Conservation (phyloP, 257 asterid genomes). For the Primulina tabacum region DNA sequence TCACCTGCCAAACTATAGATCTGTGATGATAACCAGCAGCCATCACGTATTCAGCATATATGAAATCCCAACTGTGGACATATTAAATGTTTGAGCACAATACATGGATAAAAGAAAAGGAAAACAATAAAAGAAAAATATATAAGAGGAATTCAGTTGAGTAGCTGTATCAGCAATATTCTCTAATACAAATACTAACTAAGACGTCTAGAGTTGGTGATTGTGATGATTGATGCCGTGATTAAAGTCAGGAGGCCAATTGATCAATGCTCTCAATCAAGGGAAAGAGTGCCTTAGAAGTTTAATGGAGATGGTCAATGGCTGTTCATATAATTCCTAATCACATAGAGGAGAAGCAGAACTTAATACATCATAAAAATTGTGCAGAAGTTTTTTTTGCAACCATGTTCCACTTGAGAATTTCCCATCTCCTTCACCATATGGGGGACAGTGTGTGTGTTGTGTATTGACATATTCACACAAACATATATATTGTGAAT, state of each 20-base stretch:
- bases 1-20: slow-evolving; percentile 98
- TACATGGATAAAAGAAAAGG: neutral
- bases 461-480: neutral
- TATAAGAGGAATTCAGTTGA: slow-evolving; percentile 3
- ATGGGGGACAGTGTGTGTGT: too few species aligned
- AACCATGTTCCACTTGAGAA: neutral
- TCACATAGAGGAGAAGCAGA: slow-evolving; percentile 5
- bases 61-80: slow-evolving; percentile 93
- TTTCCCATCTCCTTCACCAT: too few species aligned
- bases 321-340: neutral
- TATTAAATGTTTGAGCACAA: slow-evolving; percentile 9
- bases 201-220: neutral
- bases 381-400: neutral
- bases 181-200: neutral
- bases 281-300: neutral
- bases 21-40: slow-evolving; percentile 94
- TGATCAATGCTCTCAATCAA: neutral
- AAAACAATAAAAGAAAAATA: neutral
- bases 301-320: neutral
- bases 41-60: slow-evolving; percentile 95
- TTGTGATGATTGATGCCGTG: too few species aligned
- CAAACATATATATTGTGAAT: neutral
- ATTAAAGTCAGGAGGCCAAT: neutral
- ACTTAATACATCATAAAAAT: neutral
- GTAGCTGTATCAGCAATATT: neutral